Conservation (phyloP, 345 rosid species). For the Dipteronia sinensis region DNA sequence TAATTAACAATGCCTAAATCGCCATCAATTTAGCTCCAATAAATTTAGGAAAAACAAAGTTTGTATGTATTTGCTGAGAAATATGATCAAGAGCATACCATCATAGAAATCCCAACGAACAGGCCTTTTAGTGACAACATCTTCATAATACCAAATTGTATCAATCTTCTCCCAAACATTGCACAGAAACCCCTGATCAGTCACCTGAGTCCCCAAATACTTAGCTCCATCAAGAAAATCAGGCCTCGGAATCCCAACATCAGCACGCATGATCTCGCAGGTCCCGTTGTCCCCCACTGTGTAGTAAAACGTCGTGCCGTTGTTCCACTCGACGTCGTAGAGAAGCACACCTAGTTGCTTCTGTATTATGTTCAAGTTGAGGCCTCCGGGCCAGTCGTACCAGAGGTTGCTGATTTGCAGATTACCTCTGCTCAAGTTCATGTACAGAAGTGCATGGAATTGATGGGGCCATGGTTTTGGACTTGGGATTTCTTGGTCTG, state of each 20-base stretch:
- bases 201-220: slow-evolving; percentile 32
- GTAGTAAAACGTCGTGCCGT: slow-evolving; percentile 42
- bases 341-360: slow-evolving; percentile 30
- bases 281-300: slow-evolving; percentile 19
- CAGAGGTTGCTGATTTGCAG: slow-evolving; percentile 30
- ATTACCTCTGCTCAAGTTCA: slow-evolving; percentile 18
- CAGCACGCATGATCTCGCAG: slow-evolving; percentile 25
- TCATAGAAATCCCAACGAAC: slow-evolving; percentile 40
- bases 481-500: slow-evolving; percentile 11
- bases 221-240: slow-evolving; percentile 41
- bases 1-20: too few relatives aligned
- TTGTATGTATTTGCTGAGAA: too few relatives aligned
- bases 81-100: slow-evolving; percentile 12
- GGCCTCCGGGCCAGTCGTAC: slow-evolving; percentile 47
- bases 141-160: slow-evolving; percentile 43
- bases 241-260: slow-evolving; percentile 41
- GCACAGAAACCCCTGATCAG: slow-evolving; percentile 40
- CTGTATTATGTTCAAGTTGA: slow-evolving; percentile 34
- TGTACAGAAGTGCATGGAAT: slow-evolving; percentile 41
- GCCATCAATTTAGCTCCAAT: too few relatives aligned
- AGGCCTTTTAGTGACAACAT: slow-evolving; percentile 31
- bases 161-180: slow-evolving; percentile 47
- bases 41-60: too few relatives aligned
- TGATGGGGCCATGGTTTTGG: slow-evolving; percentile 44
- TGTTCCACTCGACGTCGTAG: slow-evolving; percentile 40